Evolutionary conservation across 331 rosid genomes (phyloP).

Genomic region (Quercus phellos): DNA sequence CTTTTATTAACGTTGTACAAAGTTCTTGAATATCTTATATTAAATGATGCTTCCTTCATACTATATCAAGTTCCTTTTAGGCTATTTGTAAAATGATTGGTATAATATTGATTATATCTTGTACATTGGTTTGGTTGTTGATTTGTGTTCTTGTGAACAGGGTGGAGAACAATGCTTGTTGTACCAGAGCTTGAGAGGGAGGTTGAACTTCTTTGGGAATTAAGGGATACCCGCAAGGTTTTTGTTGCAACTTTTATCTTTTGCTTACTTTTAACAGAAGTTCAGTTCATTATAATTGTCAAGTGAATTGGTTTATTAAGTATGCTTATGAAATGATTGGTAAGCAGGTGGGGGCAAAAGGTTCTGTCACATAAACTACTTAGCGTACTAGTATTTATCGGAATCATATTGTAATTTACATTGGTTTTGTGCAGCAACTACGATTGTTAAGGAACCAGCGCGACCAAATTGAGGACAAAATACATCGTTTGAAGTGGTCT

Average conservation of each 20-base stretch:
- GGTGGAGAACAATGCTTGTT: constrained; percentile 99
- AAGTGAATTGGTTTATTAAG: neutral
- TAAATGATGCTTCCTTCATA: too few species aligned
- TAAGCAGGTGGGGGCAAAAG: neutral
- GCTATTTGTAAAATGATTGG: neutral
- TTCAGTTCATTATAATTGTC: neutral
- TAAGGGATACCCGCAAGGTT: constrained; percentile 86
- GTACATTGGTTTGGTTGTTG: constrained; percentile 14
- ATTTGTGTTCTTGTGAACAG: constrained; percentile 38
- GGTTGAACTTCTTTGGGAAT: constrained; percentile 77
- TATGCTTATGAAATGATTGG: neutral
- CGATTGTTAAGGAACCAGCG: constrained; percentile 75
- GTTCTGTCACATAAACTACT: neutral
- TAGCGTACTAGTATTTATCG: neutral
- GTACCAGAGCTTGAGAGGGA: constrained; percentile 95
- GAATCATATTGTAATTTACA: constrained; percentile 13
- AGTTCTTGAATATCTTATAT: too few species aligned
- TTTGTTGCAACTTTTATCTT: neutral
- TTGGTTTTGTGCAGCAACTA: constrained; percentile 52
- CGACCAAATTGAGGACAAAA: constrained; percentile 74
- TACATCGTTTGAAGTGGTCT: constrained; percentile 80
- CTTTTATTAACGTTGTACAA: neutral
- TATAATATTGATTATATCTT: neutral
- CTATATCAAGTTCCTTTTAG: neutral
- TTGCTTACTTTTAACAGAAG: neutral